Base-by-base conservation (phyloP, 1,139 yeast genomes). In the Geotrichum klebahnii region DNA sequence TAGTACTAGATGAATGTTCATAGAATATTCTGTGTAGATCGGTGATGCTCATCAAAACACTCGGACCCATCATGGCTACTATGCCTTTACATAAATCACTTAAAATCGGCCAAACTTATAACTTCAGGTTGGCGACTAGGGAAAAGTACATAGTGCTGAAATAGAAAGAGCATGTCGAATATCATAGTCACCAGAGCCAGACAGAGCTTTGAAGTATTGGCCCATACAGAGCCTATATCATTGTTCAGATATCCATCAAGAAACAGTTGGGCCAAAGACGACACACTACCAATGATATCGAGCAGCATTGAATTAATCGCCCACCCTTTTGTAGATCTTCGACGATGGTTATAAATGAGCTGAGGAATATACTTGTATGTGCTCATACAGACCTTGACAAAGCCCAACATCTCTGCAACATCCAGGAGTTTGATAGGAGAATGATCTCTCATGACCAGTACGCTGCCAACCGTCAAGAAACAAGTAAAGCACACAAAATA, bases 321-420 rank as follows among this genome's bases (percentile, higher is more conserved):
- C 61, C 80, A 79, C 0, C 86, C 87, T 51, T 69, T 67, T 61
- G 81, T 77, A 1, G 84, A 76, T 53, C 71, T 69, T 46, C 86
- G 72, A 42, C 70, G 70, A 52, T 67, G 69, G 58, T 81, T 82
- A 60, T 78, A 77, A 28, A 67, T 57, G 4, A 81, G 74, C 60
- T 82, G 88, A 0, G 88, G 87, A 4, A 82, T 61, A 60, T 81
- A 80, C 61, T 82, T 82, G 52, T 78, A 68, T 26, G 79, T 65
- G 51, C 83, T 78, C 73, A 80, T 74, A 23, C 67, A 54, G 16
- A 81, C 76, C 65, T 81, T 81, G 52, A 78, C 67, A 48, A 75
- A 71, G 1, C 81, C 77, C 26, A 77, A 62, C 31, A 69, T 57
- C 20, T 72, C 58, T 0, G 79, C 76, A 12, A 76, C 64, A 48